Evolutionary conservation across 192 early-diverging fungal genomes (phyloP), one percentile per base, ranked within the genome.

Genomic region (Chytriomyces hyalinus): DNA sequence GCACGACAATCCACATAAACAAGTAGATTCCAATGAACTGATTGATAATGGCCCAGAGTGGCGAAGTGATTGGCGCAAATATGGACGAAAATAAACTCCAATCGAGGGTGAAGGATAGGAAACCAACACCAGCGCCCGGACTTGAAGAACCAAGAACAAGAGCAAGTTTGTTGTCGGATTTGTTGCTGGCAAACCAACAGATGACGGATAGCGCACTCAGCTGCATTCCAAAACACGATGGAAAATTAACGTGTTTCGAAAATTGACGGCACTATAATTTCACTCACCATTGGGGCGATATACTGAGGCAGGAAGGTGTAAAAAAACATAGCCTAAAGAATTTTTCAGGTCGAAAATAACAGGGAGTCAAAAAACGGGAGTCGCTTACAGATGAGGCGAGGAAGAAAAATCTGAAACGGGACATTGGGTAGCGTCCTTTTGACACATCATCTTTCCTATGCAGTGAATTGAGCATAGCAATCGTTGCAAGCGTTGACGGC

Each of bases 401-500:
- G 75, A 75, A 80, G 60, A 83, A 83, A 51, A 75, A 61, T 44
- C 57, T 50, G 46, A 28, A 28, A 26, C 76, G 49, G 24, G 76
- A 77, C 65, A 69, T 77, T 15, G 49, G 49, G 53, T 69, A 77
- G 28, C 59, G 65, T 7, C 46, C 67, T 6, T 24, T 53, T 5
- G 50, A 9, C 47, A 22, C 11, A 75, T 64, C 63, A 13, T 68
- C 64, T 17, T 65, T 67, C 10, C 44, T 15, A 46, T 79, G 78
- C 44, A 79, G 57, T 17, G 70, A 61, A 36, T 22, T 51, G 6
- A 79, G 50, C 65, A 79, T 67, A 11, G 78, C 78, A 5, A 74
- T 26, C 1, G 50, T 90, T 48, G 93, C 84, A 44, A 97, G 85
- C 60, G 86, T 91, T 5, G 84, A 69, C 8, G 94, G 94, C 93